Base-by-base conservation (phyloP, 2,329 filamentous ascomycete genomes). In the Colletotrichum spaethianum region DNA sequence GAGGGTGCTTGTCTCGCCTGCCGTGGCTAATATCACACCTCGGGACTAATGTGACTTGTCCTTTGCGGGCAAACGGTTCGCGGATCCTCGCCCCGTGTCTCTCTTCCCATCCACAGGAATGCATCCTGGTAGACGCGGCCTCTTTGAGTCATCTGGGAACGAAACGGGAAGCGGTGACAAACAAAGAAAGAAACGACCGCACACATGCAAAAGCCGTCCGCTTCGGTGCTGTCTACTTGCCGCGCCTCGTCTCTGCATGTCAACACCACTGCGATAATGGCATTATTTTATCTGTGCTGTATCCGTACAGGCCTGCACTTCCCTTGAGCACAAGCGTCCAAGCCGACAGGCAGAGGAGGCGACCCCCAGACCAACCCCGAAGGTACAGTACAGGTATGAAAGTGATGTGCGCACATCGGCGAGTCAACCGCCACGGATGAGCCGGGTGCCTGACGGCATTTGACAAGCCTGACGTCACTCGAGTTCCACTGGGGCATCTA, bases 151-250 rank as follows among this genome's bases (percentile, higher is more conserved):
- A 63, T 48, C 53, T 44, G 38, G 14, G 59, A 57, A 64, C 59
- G 59, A 63, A 72, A 36, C 52, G 31, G 44, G 44, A 71, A 57
- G 50, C 68, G 18, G 56, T 40, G 42, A 68, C 23, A 59, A 62
- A 50, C n/a, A 31, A 12, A 42, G 46, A 50, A 56, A 57, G 28
- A 59, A 46, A 53, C 46, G 31, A 44, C 20, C n/a, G 31, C 55
- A 48, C 46, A 14, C 14, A 55, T 31, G 50, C 55, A 18, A 16
- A 33, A 18, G 26, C 36, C 38, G 46, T 48, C 16, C 46, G 26
- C 40, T 33, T 31, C 18, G 36, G 50, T 48, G 38, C 26, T 42
- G 20, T 46, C 63, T 23, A 42, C 63, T 60, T 52, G 62, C 53
- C 38, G 28, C 67, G 61, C 67, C 42, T 28, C 61, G n/a, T 40